Percentiles rank a stretch among this genome's conserved stretches.
phyloP scores from a whole-genome alignment of 139 green algal species.

The Microglena sp. region DNA sequence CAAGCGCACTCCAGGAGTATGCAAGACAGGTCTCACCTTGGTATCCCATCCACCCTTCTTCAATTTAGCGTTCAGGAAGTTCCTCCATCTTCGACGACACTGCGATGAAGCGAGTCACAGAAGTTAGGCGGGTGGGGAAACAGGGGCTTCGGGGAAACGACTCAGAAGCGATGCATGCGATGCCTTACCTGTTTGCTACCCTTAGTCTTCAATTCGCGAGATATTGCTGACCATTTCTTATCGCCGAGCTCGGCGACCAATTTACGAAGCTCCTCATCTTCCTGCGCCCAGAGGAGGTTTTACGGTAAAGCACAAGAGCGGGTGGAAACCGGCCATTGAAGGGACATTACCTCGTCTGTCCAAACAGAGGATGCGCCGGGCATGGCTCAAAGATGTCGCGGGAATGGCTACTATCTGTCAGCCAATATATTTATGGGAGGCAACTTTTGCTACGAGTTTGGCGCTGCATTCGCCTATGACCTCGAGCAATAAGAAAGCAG shows the following conservation, averaged over 20 bases:
- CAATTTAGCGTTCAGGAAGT: slow-evolving; percentile 51
- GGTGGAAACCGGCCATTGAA: too few species aligned
- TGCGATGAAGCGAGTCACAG: slow-evolving; percentile 6
- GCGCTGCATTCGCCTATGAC: too few species aligned
- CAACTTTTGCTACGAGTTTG: too few species aligned
- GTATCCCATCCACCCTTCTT: slow-evolving; percentile 50
- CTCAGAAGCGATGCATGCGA: neutral
- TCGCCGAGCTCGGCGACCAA: slow-evolving; percentile 50
- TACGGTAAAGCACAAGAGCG: too few species aligned
- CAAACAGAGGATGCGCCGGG: too few species aligned
- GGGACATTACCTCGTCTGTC: too few species aligned
- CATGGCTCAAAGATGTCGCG: too few species aligned
- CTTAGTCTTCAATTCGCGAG: slow-evolving; percentile 41
- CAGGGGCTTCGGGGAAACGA: neutral
- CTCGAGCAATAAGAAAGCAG: too few species aligned
- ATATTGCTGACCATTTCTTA: slow-evolving; percentile 60
- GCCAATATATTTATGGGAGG: too few species aligned
- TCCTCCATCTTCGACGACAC: slow-evolving; percentile 65
- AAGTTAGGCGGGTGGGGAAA: neutral
- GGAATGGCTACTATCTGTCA: too few species aligned
- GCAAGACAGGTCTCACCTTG: slow-evolving; percentile 16
- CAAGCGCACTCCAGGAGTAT: too few species aligned
- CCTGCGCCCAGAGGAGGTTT: slow-evolving; percentile 33
- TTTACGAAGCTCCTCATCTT: slow-evolving; percentile 50
- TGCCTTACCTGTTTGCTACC: slow-evolving; percentile 53